These are phyloP conservation scores for Neostapfia colusana DNA, from an alignment of 176 grass and related monocot species.

Conservation along the genomic window DNA sequence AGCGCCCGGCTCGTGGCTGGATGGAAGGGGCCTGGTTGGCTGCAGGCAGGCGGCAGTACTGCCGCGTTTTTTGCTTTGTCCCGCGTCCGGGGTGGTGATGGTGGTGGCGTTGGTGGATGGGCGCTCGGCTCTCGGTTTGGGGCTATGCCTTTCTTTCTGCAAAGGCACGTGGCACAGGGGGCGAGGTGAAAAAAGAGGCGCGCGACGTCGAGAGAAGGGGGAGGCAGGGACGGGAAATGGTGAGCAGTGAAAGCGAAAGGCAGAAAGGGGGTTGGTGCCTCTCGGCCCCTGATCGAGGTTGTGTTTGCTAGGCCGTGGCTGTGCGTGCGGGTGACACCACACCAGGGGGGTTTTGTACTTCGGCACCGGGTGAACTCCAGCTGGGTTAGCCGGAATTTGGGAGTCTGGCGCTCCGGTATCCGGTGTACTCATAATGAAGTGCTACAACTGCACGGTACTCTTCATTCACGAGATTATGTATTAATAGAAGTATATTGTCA, in stretches of 20 bases:
- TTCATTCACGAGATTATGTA: no score
- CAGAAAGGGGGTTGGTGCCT: constrained; percentile 54
- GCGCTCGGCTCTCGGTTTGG: constrained; percentile 4
- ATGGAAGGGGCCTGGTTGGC: neutral
- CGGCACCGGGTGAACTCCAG: neutral
- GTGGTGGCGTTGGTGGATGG: constrained; percentile 8
- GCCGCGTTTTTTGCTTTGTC: constrained; percentile 1
- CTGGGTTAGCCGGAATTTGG: neutral
- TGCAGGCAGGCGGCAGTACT: constrained; percentile 14
- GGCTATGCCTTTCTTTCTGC: constrained; percentile 68
- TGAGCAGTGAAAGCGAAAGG: constrained; percentile 82
- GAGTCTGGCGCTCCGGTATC: no score
- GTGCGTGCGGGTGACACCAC: neutral
- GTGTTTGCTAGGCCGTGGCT: neutral
- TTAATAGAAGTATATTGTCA: no score
- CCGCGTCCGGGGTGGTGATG: constrained; percentile 32
- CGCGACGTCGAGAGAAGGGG: neutral
- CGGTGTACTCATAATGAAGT: no score
- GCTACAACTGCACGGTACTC: no score
- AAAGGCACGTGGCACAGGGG: constrained; percentile 21
- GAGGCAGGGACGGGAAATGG: constrained; percentile 53
- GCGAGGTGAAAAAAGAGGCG: constrained; percentile 34
- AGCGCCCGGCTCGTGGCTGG: constrained; percentile 22
- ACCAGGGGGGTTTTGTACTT: neutral
- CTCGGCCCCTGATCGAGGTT: neutral